Percentiles rank a stretch among this genome's conserved stretches.
Evolutionary conservation across 2,329 filamentous ascomycete species (phyloP).

Genomic region (Chaetomium sp.): DNA sequence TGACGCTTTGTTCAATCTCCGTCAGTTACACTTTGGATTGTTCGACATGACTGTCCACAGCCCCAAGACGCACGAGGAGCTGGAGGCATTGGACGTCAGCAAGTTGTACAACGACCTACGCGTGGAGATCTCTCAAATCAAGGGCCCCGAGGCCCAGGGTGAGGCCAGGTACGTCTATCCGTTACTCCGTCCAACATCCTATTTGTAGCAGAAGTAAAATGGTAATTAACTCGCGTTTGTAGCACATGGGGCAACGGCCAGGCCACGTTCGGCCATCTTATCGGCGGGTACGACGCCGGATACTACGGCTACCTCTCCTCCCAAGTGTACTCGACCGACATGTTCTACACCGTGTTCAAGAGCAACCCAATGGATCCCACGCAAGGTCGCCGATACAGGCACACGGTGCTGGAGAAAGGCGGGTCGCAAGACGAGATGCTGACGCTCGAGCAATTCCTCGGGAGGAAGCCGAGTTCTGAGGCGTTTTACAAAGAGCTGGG

Average conservation of each 20-base stretch:
- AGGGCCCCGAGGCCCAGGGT: conserved; percentile 64
- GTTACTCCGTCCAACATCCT: neutral
- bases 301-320: conserved; percentile 74
- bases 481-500: conserved; percentile 77
- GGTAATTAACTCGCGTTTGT: conserved; percentile 1
- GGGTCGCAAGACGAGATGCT: conserved; percentile 77
- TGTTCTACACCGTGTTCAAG: conserved; percentile 79
- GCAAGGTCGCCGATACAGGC: conserved; percentile 68
- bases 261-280: conserved; percentile 74
- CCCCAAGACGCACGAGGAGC: conserved; percentile 60
- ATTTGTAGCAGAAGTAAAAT: neutral
- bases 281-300: conserved; percentile 78
- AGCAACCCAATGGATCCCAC: conserved; percentile 69
- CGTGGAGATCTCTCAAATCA: conserved; percentile 63
- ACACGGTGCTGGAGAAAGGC: conserved; percentile 70
- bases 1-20: conserved; percentile 69
- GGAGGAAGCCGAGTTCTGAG: conserved; percentile 67
- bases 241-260: conserved; percentile 70
- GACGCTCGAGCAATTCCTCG: conserved; percentile 70
- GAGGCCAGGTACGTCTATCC: conserved; percentile 41
- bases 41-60: conserved; percentile 80
- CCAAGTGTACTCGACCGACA: conserved; percentile 76
- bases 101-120: conserved; percentile 67
- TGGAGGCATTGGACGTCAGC: conserved; percentile 58
- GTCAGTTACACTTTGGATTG: conserved; percentile 73